Percentiles rank a stretch among this genome's conserved stretches.
Conservation (phyloP, 352 stramenopile genomes). For the Blastocystis sp. region DNA sequence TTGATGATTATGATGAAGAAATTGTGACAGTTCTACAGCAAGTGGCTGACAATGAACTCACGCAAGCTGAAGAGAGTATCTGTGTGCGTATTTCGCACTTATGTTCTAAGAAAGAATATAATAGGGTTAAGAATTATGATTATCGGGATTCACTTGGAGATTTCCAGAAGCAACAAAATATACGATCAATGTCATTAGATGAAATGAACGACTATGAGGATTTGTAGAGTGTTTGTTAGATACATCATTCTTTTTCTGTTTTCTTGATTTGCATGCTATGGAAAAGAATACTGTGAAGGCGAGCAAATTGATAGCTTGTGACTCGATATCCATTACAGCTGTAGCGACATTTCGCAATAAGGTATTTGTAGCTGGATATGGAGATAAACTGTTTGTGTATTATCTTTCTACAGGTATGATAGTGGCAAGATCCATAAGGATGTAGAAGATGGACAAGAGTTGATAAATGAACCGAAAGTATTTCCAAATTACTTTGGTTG, state of each 20-base stretch:
- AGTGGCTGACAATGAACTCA: not conserved
- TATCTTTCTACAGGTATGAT: not conserved
- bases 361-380: slow-evolving; percentile 6
- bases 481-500: slow-evolving; percentile 16
- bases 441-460: slow-evolving; percentile 16
- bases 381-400: slow-evolving; percentile 18
- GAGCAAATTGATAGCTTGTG: not conserved
- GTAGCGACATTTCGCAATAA: slow-evolving; percentile 17
- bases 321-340: not conserved
- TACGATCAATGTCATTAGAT: slow-evolving; percentile 40
- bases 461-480: not conserved
- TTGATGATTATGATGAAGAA: slow-evolving; percentile 48
- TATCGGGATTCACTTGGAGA: slow-evolving; percentile 26
- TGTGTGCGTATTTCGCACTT: slow-evolving; percentile 31
- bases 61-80: slow-evolving; percentile 18
- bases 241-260: not conserved
- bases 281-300: slow-evolving; percentile 54
- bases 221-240: not conserved
- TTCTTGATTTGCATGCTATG: slow-evolving; percentile 12
- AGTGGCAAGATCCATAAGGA: not conserved
- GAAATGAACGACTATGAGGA: not conserved
- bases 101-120: slow-evolving; percentile 55
- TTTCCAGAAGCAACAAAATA: slow-evolving; percentile 57
- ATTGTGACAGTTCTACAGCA: slow-evolving; percentile 4
- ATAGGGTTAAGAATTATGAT: slow-evolving; percentile 24